A percentile compares a stretch with the other conserved stretches of the same genome.
phyloP scores from a whole-genome alignment of 768 basidiomycete species.

The Exsudoporus frostii region DNA sequence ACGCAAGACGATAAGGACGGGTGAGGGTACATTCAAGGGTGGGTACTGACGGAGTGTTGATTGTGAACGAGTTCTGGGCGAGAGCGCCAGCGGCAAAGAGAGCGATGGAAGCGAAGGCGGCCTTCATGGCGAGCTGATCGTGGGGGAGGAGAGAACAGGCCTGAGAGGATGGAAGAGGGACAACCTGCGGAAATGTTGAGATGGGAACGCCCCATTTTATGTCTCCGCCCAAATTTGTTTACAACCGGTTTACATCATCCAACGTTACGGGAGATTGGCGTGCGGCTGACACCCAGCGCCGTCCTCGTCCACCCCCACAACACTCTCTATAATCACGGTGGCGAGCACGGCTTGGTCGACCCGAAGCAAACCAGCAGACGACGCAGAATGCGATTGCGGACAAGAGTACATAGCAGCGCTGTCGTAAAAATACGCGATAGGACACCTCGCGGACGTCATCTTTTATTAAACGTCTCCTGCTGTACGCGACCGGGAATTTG shows the following conservation, averaged over 20 bases:
- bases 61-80: conserved; percentile 48
- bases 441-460: not conserved
- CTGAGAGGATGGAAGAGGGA: conserved; percentile 1
- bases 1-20: conserved; percentile 1
- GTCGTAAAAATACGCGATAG: conserved; percentile 8
- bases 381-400: not conserved
- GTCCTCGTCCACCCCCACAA: not conserved
- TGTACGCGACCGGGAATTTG: not conserved
- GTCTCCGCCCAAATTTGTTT: conserved; percentile 30
- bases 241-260: conserved; percentile 6
- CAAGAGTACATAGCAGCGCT: not conserved
- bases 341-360: not conserved
- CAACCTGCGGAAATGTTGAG: conserved; percentile 15
- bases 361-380: not conserved
- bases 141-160: conserved; percentile 11
- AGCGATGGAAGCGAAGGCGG: conserved; percentile 35
- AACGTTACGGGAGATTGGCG: conserved; percentile 3
- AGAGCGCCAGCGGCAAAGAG: conserved; percentile 41
- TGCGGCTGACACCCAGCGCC: no score
- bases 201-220: conserved; percentile 27
- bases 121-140: conserved; percentile 44
- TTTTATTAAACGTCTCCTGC: not conserved
- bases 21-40: not conserved
- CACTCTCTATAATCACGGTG: conserved; percentile 14
- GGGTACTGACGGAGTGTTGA: conserved; percentile 71